phyloP scores from a whole-genome alignment of 176 grass and related monocot species.

The Elymus sibiricus region DNA sequence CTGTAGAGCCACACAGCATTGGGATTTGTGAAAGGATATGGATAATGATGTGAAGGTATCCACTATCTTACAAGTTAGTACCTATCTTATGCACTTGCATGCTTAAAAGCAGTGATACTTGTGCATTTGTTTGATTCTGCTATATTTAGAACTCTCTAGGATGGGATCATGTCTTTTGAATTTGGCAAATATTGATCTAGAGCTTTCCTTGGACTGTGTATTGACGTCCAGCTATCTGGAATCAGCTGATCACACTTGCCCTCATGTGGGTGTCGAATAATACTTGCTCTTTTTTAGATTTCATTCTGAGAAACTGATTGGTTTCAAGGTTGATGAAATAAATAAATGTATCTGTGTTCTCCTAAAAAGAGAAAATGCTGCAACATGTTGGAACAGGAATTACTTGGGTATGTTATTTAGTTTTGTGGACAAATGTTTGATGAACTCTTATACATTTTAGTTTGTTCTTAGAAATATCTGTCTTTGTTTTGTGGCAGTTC shows the following conservation, averaged over 20 bases:
- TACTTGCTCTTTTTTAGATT: conserved; percentile 4
- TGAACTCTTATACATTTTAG: background rate
- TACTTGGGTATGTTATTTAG: conserved; percentile 49
- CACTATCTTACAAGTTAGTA: conserved; percentile 16
- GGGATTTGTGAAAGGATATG: conserved; percentile 50
- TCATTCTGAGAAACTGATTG: conserved; percentile 40
- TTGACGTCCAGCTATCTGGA: conserved; percentile 1
- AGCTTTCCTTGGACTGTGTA: background rate
- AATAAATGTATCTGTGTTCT: conserved; percentile 10
- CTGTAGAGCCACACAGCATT: conserved; percentile 57
- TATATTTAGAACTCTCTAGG: conserved; percentile 1
- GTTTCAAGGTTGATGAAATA: conserved; percentile 44
- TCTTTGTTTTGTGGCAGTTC: conserved; percentile 3
- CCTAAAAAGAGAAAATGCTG: conserved; percentile 22
- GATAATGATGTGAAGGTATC: conserved; percentile 54
- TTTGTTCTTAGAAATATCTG: background rate
- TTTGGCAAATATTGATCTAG: background rate
- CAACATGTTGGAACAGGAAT: conserved; percentile 36
- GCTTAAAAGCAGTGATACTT: conserved; percentile 23
- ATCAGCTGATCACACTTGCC: background rate
- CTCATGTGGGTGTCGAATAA: background rate
- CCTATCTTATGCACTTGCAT: conserved; percentile 25
- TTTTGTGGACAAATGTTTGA: conserved; percentile 30
- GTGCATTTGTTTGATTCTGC: conserved; percentile 5
- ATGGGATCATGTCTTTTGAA: background rate